phyloP scores from a whole-genome alignment of 331 rosid species.

The Quercus tomentella region DNA sequence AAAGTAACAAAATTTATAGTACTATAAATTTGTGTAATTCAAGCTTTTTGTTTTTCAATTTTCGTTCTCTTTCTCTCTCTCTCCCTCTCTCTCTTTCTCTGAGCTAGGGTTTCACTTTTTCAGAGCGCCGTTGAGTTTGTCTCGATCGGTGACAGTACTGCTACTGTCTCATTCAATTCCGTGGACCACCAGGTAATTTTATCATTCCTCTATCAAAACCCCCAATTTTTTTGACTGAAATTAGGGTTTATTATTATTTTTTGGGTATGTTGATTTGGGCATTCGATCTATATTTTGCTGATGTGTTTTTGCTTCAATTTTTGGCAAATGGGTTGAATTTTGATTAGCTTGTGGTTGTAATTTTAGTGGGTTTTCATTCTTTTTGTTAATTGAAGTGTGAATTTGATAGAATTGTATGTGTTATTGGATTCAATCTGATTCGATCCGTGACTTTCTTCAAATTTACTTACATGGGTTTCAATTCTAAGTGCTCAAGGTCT shows the following conservation, averaged over 20 bases:
- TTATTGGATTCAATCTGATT: background rate
- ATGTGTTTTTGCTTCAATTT: background rate
- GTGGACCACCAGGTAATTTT: conserved; percentile 20
- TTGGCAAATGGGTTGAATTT: background rate
- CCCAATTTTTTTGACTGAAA: background rate
- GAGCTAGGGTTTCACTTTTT: conserved; percentile 13
- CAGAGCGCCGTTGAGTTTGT: conserved; percentile 17
- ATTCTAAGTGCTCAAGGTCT: background rate
- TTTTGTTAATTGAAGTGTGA: background rate
- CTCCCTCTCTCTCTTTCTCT: background rate
- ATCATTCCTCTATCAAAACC: background rate
- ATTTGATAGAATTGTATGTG: background rate
- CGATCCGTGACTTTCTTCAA: conserved; percentile 1
- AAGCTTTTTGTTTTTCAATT: conserved; percentile 16
- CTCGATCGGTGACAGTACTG: conserved; percentile 3
- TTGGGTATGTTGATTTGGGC: background rate
- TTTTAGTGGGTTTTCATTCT: background rate
- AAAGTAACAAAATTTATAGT: background rate
- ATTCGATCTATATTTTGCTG: conserved; percentile 10
- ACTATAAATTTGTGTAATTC: background rate
- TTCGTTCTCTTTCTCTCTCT: background rate
- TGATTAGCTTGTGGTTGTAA: background rate
- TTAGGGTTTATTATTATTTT: background rate
- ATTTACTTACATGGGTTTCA: background rate
- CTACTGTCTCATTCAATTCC: background rate